A percentile compares a stretch with the other conserved stretches of the same genome.
Conservation (phyloP, 2,329 filamentous ascomycete genomes). For the Ascochyta viciae-villosae region DNA sequence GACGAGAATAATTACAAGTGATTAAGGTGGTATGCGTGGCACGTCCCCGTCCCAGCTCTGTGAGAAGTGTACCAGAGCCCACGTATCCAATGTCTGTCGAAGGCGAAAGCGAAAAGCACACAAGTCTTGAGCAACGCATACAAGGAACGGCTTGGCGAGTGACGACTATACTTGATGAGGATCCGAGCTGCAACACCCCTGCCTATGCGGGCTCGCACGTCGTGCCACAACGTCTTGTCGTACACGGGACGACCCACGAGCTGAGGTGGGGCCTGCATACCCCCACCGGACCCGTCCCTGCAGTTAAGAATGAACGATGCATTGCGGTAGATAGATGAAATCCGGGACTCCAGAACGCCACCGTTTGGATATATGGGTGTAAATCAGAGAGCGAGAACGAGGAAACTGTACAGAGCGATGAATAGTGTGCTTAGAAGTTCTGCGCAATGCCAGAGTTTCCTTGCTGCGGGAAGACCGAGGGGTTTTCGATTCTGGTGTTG, state of each 20-base stretch:
- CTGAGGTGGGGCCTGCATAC: constrained; percentile 21
- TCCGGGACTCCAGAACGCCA: constrained; percentile 16
- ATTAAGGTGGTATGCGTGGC: constrained; percentile 1
- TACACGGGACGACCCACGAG: constrained; percentile 10
- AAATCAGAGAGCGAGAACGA: constrained; percentile 9
- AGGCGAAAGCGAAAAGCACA: no score
- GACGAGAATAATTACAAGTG: constrained; percentile 16
- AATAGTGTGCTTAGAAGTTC: constrained; percentile 73
- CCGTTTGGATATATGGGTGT: constrained; percentile 19
- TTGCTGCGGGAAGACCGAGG: constrained; percentile 87
- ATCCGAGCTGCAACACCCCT: background rate
- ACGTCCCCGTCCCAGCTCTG: constrained; percentile 6
- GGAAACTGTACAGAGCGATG: constrained; percentile 12
- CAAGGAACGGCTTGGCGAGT: background rate
- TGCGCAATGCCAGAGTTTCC: constrained; percentile 92
- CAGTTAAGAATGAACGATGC: constrained; percentile 17
- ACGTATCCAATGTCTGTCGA: background rate
- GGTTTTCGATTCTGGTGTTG: constrained; percentile 94
- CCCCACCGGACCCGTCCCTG: constrained; percentile 15
- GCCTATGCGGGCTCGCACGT: constrained; percentile 3
- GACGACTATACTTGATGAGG: background rate
- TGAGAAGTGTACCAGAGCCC: background rate
- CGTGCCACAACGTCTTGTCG: constrained; percentile 12
- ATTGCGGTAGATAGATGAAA: constrained; percentile 8
- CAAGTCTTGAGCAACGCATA: background rate